Evolutionary conservation across 202 grass and related monocot genomes (phyloP), one percentile per base, ranked within the genome.

Genomic region (Zizania palustris): DNA sequence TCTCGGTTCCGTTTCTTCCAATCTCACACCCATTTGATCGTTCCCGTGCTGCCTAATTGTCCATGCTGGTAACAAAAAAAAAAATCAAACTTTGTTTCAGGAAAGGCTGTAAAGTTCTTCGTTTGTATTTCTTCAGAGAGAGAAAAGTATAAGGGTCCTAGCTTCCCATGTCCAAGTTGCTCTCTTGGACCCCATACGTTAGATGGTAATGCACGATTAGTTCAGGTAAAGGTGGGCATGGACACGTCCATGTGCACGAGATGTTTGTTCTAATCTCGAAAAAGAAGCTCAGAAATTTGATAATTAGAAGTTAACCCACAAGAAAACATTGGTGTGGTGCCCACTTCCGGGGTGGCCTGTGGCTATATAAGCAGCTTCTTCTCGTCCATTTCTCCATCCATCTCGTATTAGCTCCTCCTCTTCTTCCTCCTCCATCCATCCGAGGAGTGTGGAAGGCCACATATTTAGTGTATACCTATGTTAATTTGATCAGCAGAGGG

Each of bases 311-410:
- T 16, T 45, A 44, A 55, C 11, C n/a, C 50, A 55, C 13, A 20
- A 20, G 43, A 19, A 43, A 51, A 7, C 44, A 55, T 9, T 1
- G 0, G 68, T 9, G 80, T 33, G 46, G 77, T 33, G 6, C 60
- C 85, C 56, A 64, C 63, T 45, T 12, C 56, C 9, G 15, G 61
- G 50, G n/a, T 63, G 28, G 2, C 28, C 28, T n/a, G n/a, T 11
- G 21, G 53, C 74, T 88, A 80, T 88, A 87, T 79, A 79, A 74
- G 11, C 51, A 19, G 9, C 22, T 5, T 12, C 0, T 3, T 41
- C 3, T 6, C 41, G 43, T 63, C 70, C 65, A 0, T 14, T 10
- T 18, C n/a, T 55, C 51, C 60, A 75, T 48, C 60, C 62, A 14
- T 67, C 75, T 9, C 4, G 38, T 20, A 37, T 14, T 6, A 45